Base-by-base conservation (phyloP, 331 rosid species). In the Erythrophleum ivorense region DNA sequence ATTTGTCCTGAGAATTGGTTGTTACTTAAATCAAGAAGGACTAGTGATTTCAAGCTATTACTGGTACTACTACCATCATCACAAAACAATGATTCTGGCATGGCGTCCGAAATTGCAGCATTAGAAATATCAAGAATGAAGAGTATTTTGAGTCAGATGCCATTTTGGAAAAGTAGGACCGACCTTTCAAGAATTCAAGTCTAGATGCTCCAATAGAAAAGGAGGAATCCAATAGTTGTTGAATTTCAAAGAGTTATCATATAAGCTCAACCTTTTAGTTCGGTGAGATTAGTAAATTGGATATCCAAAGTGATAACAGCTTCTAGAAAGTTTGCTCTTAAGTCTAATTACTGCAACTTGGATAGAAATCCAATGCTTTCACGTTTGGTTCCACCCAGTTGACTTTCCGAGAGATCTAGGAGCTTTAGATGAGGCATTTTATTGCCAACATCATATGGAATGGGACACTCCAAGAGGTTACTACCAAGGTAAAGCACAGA, bases 191-290 rank as follows among this genome's bases (percentile, higher is more conserved):
- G 78, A 77, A 33, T 73, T 64, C 13, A 77, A 12, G 3, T 0
- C 2, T 63, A 69, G 16, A 21, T 1, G 0, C 0, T 49, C 6
- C 67, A 65, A 36, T 19, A 50, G 54, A 4, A 65, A 65, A 49
- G 66, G 75, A 52, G 81, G 81, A 36, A 78, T 21, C 81, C 53
- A 24, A 24, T 24, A 24, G 29, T 24, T 24, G 29, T 24, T 24
- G 29, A 24, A 24, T 24, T 24, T 24, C 29, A 24, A 24, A 24
- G 29, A 24, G 29, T 24, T 24, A 24, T 24, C 29, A 24, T 24
- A 24, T 24, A 24, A 24, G 29, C 29, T 24, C 29, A 24, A 24
- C 29, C 29, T 24, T 24, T 24, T 24, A 24, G 29, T 24, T 24
- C 29, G 29, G 29, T 24, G 29, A 24, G 29, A 24, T 24, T 24